Conservation (phyloP, 345 rosid species). For the Syzygium jambos region DNA sequence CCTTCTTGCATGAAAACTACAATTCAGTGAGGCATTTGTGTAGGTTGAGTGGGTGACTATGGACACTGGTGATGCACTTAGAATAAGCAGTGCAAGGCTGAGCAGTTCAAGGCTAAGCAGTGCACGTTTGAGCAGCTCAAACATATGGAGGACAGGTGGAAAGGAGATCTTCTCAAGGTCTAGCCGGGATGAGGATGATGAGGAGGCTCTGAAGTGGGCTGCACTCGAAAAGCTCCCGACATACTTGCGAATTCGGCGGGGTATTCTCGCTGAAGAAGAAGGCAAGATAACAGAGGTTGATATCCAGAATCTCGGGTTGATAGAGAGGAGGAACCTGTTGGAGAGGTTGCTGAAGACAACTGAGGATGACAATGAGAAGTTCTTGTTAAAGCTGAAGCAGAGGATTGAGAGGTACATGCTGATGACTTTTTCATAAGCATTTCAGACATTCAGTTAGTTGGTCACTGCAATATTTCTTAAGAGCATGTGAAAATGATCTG, state of each 20-base stretch:
- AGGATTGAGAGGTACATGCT: conserved; percentile 55
- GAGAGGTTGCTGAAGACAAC: conserved; percentile 65
- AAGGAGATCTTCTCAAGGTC: conserved; percentile 42
- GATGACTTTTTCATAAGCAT: background rate
- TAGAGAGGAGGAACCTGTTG: conserved; percentile 59
- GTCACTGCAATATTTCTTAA: background rate
- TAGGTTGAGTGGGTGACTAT: conserved; percentile 1
- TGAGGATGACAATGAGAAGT: conserved; percentile 82
- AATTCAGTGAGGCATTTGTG: background rate
- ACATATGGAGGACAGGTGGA: conserved; percentile 28
- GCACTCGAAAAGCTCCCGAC: conserved; percentile 89
- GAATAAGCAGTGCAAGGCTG: conserved; percentile 25
- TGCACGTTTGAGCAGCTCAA: conserved; percentile 33
- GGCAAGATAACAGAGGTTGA: conserved; percentile 50
- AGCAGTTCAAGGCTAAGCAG: conserved; percentile 29
- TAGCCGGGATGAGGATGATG: conserved; percentile 43
- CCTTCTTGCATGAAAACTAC: conserved; percentile 3
- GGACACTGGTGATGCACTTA: conserved; percentile 21
- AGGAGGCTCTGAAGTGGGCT: conserved; percentile 88
- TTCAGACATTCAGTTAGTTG: background rate
- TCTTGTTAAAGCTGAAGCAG: conserved; percentile 66
- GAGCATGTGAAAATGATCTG: background rate
- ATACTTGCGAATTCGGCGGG: conserved; percentile 53
- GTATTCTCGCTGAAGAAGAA: conserved; percentile 45
- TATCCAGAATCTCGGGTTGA: conserved; percentile 51